These are phyloP conservation scores for Allium fistulosum DNA, from an alignment of 106 monocot species.

Conservation along the genomic window DNA sequence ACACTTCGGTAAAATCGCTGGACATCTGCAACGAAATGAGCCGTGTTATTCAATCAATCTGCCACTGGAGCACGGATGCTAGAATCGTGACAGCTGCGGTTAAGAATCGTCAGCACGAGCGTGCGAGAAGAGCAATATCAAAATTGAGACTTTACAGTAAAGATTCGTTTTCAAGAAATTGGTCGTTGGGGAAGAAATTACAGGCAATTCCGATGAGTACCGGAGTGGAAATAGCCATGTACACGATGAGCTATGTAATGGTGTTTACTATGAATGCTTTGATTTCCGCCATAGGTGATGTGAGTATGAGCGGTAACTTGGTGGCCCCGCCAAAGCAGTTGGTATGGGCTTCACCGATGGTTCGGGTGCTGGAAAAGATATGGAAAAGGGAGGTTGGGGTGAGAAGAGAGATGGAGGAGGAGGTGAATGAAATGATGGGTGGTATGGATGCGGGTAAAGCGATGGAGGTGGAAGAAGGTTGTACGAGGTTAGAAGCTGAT, in stretches of 20 bases:
- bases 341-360: conserved; percentile 43
- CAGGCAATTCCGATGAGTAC: conserved; percentile 8
- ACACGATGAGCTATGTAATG: conserved; percentile 59
- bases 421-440: conserved; percentile 17
- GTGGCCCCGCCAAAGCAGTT: conserved; percentile 4
- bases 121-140: conserved; percentile 43
- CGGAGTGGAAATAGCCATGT: conserved; percentile 27
- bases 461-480: conserved; percentile 41
- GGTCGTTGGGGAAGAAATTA: conserved; percentile 14
- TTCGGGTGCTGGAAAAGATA: conserved; percentile 46
- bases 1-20: conserved; percentile 36
- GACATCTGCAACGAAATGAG: conserved; percentile 62
- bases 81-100: conserved; percentile 29
- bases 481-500: conserved; percentile 38
- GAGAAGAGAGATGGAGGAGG: conserved; percentile 49
- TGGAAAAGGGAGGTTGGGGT: conserved; percentile 42
- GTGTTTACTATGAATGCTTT: conserved; percentile 45
- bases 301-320: too few relatives aligned
- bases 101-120: conserved; percentile 25
- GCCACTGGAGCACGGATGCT: conserved; percentile 38
- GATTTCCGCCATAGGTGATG: too few relatives aligned
- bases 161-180: conserved; percentile 39
- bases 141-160: conserved; percentile 33
- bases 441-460: conserved; percentile 10
- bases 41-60: conserved; percentile 30